These are phyloP conservation scores for Talaromyces trachyspermus DNA, from an alignment of 495 filamentous ascomycete genomes.

Conservation along the genomic window DNA sequence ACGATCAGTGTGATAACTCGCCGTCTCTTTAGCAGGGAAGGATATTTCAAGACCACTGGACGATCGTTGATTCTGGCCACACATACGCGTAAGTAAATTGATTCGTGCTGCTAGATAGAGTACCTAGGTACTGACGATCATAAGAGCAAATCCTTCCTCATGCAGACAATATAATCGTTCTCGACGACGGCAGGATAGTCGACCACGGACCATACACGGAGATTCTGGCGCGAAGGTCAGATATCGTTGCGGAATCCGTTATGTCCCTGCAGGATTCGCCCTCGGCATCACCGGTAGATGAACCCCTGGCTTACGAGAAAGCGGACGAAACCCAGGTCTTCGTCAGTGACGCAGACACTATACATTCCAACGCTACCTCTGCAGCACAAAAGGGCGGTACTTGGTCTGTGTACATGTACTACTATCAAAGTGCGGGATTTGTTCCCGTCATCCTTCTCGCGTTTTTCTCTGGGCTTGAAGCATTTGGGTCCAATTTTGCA, in stretches of 20 bases:
- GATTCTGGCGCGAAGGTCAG: constrained; percentile 11
- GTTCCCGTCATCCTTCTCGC: constrained; percentile 35
- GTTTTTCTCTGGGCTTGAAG: constrained; percentile 29
- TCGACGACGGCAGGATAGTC: constrained; percentile 30
- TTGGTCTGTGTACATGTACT: constrained; percentile 50
- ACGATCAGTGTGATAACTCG: constrained; percentile 54
- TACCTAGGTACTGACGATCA: neutral
- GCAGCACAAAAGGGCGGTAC: constrained; percentile 18
- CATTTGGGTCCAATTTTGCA: constrained; percentile 40
- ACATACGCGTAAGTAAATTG: neutral
- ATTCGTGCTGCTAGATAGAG: neutral
- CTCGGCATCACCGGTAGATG: neutral
- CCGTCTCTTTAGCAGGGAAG: constrained; percentile 43
- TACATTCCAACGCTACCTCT: neutral
- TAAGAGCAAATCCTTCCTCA: constrained; percentile 1
- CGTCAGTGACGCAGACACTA: neutral
- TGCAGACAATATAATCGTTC: constrained; percentile 38
- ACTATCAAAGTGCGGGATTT: constrained; percentile 46
- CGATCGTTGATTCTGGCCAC: constrained; percentile 31
- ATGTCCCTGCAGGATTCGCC: neutral
- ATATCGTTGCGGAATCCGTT: neutral
- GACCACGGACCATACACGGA: constrained; percentile 35
- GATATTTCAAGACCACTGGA: constrained; percentile 40
- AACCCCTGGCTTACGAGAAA: neutral
- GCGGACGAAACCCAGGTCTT: neutral